These are phyloP conservation scores for Cryphonectria radicalis DNA, from an alignment of 2,329 filamentous ascomycete species.

Conservation along the genomic window DNA sequence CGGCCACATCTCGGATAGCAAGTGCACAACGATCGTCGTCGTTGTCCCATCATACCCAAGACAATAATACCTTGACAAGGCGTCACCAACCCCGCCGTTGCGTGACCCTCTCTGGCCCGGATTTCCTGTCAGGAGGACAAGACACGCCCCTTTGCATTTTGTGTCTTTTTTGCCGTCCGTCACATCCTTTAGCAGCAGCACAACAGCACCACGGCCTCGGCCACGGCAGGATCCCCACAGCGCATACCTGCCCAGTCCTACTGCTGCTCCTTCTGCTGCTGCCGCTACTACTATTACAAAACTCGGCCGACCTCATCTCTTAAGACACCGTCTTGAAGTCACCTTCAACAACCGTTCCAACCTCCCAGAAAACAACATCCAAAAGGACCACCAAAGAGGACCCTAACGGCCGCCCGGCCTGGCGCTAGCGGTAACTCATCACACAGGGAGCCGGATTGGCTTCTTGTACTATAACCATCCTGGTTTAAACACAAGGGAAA, in stretches of 20 bases:
- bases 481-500: background rate
- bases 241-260: conserved; percentile 6
- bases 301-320: conserved; percentile 21
- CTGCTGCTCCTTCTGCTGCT: no score
- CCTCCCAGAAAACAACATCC: background rate
- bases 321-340: conserved; percentile 18
- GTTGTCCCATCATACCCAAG: conserved; percentile 13
- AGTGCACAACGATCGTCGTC: conserved; percentile 15
- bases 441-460: conserved; percentile 21
- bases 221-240: conserved; percentile 20
- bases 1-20: conserved; percentile 3
- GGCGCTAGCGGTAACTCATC: conserved; percentile 25
- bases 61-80: conserved; percentile 12
- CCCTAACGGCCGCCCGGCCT: conserved; percentile 20
- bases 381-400: conserved; percentile 11
- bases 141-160: conserved; percentile 25
- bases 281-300: background rate
- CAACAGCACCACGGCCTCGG: conserved; percentile 1
- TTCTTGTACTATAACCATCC: conserved; percentile 11
- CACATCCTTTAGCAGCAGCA: background rate
- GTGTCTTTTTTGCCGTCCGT: background rate
- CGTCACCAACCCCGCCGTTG: conserved; percentile 17
- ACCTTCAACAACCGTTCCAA: background rate
- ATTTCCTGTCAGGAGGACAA: conserved; percentile 25
- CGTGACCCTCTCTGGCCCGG: conserved; percentile 18